Evolutionary conservation across 768 basidiomycete species (phyloP).

Genomic region (Kwoniella dendrophila): DNA sequence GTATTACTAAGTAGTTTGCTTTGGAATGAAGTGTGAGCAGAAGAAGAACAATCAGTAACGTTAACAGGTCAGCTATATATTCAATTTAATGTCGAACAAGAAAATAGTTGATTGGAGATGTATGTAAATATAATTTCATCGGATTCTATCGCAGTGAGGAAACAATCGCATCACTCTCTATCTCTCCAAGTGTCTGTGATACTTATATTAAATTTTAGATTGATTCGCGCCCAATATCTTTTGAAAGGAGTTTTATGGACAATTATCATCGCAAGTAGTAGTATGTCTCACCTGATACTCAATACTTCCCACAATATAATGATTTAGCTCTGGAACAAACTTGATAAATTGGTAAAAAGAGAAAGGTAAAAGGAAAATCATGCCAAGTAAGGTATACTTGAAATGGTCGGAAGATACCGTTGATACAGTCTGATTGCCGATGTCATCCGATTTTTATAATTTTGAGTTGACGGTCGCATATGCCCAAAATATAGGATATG

Average conservation of each 20-base stretch:
- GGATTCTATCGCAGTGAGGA: slow-evolving; percentile 17
- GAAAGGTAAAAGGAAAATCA: background rate
- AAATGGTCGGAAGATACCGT: slow-evolving; percentile 8
- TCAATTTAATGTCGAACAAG: background rate
- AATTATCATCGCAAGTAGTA: too few species aligned
- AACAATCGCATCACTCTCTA: slow-evolving; percentile 10
- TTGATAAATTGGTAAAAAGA: background rate
- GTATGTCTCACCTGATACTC: background rate
- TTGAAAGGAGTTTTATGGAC: background rate
- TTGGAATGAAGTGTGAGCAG: too few species aligned
- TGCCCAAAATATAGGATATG: background rate
- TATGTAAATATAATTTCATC: background rate
- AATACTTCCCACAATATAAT: background rate
- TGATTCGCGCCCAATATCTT: background rate
- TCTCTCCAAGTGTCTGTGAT: background rate
- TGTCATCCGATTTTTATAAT: slow-evolving; percentile 5
- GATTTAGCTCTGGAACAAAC: background rate
- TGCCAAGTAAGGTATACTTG: background rate
- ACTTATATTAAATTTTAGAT: background rate
- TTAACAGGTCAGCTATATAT: background rate
- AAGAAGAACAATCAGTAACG: too few species aligned
- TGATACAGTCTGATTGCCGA: background rate
- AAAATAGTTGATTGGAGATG: background rate
- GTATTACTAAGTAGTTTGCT: too few species aligned
- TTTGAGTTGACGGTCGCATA: too few species aligned